Base-by-base conservation (phyloP, 257 asterid species). In the Fraxinus cuspidata region DNA sequence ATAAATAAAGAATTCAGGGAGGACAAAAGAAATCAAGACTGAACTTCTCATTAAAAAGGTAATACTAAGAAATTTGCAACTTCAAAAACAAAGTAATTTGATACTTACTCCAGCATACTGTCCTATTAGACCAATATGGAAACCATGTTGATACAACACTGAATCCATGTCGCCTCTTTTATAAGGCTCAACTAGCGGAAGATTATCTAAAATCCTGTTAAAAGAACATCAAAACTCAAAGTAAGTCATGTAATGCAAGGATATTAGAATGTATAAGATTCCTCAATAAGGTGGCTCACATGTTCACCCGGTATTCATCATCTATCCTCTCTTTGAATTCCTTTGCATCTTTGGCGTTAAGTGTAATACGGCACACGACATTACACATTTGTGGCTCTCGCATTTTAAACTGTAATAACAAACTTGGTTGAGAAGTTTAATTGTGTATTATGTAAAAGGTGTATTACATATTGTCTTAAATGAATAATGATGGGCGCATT, bases 181-280 rank as follows among this genome's bases (percentile, higher is more conserved):
- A 51, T 51, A 51, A 51, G 60, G 60, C 60, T 51, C 60, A 4
- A 64, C 70, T 12, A 64, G 34, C 29, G 34, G 70, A 8, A 64
- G 70, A n/a, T 64, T 64, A 64, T 64, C 70, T 64, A 64, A 28
- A 28, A 64, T 64, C 70, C 70, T 64, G 70, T 64, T n/a, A 64
- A 42, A 15, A 23, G n/a, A 51, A 51, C 25, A 51, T 18, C 25
- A 51, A 51, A 51, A 51, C 63, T 19, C n/a, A 51, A 51, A 51
- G 63, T 51, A 18, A 51, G 63, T 51, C 63, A 16, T 16, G n/a
- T 18, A 15, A 19, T 51, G 25, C 23, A 51, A 51, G 8, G 3
- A 16, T 19, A 19, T 51, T 51, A 16, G 63, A 51, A 15, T 51
- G 63, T 15, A 51, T 8, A 19, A 51, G 21, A 51, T 51, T 51